Conservation (phyloP, 2,329 filamentous ascomycete genomes). For the Elsinoe perseae region DNA sequence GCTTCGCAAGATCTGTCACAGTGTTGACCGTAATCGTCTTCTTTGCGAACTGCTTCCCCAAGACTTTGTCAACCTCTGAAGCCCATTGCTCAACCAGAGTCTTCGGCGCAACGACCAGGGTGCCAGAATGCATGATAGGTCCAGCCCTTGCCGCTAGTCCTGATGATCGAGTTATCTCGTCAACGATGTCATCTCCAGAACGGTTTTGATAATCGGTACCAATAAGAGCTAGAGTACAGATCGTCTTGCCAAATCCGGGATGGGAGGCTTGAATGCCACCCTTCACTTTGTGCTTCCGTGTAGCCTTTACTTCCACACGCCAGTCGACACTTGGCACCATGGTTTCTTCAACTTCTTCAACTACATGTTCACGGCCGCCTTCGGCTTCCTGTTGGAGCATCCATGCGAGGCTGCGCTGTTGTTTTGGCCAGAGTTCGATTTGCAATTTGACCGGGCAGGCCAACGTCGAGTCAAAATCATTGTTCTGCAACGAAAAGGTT, state of each 20-base stretch:
- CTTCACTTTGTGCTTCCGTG: constrained; percentile 36
- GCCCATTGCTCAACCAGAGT: constrained; percentile 53
- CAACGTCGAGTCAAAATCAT: constrained; percentile 21
- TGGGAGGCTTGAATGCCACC: constrained; percentile 58
- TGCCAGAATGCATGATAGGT: constrained; percentile 41
- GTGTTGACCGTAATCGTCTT: constrained; percentile 39
- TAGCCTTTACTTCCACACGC: constrained; percentile 50
- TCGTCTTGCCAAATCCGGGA: constrained; percentile 61
- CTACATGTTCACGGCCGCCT: constrained; percentile 35
- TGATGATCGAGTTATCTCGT: constrained; percentile 1
- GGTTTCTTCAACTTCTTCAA: constrained; percentile 53
- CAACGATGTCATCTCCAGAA: neutral
- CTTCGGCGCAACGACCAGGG: constrained; percentile 51
- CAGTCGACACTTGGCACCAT: constrained; percentile 40
- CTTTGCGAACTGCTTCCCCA: constrained; percentile 27
- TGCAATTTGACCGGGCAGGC: constrained; percentile 30
- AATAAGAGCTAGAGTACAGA: constrained; percentile 51
- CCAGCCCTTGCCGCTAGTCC: constrained; percentile 19
- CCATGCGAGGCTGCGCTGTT: constrained; percentile 51
- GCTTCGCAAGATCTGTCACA: constrained; percentile 33
- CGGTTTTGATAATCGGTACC: constrained; percentile 35
- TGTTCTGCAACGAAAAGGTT: constrained; percentile 41
- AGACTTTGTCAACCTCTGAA: constrained; percentile 46
- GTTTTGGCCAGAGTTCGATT: constrained; percentile 42
- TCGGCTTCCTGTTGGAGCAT: constrained; percentile 49